Evolutionary conservation across 1,284 basidiomycete genomes (phyloP).

Genomic region (Cutaneotrichosporon sp.): DNA sequence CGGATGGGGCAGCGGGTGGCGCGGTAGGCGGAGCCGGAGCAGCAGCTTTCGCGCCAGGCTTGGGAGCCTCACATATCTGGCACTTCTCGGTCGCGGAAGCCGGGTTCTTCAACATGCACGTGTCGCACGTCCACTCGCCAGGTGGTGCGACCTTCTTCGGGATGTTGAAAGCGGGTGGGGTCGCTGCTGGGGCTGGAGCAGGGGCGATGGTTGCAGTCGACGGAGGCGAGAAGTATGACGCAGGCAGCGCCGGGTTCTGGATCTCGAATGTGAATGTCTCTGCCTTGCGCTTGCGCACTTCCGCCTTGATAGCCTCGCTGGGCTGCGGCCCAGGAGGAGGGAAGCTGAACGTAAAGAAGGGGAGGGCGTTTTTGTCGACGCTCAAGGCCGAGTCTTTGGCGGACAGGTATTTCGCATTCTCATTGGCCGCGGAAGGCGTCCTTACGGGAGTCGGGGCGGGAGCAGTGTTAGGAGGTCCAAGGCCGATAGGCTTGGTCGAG

Average conservation of each 20-base stretch:
- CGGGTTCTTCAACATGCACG: conserved; percentile 54
- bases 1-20: neutral
- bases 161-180: conserved; percentile 2
- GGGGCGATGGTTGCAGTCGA: neutral
- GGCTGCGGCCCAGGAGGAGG: conserved; percentile 7
- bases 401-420: conserved; percentile 26
- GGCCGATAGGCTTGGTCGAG: conserved; percentile 11
- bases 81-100: conserved; percentile 53
- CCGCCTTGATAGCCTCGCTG: conserved; percentile 17
- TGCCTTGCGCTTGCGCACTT: conserved; percentile 36
- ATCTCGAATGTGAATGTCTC: conserved; percentile 52
- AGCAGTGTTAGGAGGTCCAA: conserved; percentile 8
- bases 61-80: conserved; percentile 53
- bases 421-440: too few relatives aligned
- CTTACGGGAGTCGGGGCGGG: neutral
- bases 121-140: conserved; percentile 51
- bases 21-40: neutral
- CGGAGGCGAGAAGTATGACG: neutral
- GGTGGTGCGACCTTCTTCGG: conserved; percentile 1
- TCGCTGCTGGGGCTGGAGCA: conserved; percentile 1
- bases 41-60: conserved; percentile 20
- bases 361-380: conserved; percentile 30
- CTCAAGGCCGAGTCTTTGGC: conserved; percentile 38
- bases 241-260: conserved; percentile 46
- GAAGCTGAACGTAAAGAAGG: conserved; percentile 32